Conservation (phyloP, 176 grass and related monocot species). For the Cenchrus fungigraminus region DNA sequence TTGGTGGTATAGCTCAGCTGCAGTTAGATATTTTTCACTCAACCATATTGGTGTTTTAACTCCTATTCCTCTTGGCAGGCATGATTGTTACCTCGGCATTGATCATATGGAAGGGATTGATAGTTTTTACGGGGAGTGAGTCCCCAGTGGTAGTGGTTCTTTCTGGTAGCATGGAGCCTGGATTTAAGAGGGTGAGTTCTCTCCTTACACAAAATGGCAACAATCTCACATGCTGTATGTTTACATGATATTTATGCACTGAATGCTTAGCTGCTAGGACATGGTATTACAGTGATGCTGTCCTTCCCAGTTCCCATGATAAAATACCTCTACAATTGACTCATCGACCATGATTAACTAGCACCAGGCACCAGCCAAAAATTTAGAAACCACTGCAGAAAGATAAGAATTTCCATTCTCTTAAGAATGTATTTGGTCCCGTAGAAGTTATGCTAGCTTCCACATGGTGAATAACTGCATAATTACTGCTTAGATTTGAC, state of each 20-base stretch:
- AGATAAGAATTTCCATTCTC: not conserved
- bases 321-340: not conserved
- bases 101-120: conserved; percentile 83
- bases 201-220: not conserved
- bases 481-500: not conserved
- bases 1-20: not conserved
- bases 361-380: not conserved
- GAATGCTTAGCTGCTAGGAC: not conserved
- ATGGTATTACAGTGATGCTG: not conserved
- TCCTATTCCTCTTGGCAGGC: conserved; percentile 45
- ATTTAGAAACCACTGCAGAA: not conserved
- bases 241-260: not conserved
- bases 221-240: not conserved
- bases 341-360: not conserved
- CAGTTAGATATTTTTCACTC: not conserved
- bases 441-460: conserved; percentile 5
- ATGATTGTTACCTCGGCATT: conserved; percentile 76
- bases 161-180: conserved; percentile 79
- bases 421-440: conserved; percentile 1
- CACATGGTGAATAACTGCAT: not conserved
- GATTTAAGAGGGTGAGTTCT: conserved; percentile 70
- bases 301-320: conserved; percentile 8
- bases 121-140: conserved; percentile 63
- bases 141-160: conserved; percentile 78
- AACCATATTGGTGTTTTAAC: not conserved